A percentile compares a stretch with the other conserved stretches of the same genome.
phyloP scores from a whole-genome alignment of 2,329 filamentous ascomycete genomes.

The Verticillium isaacii region DNA sequence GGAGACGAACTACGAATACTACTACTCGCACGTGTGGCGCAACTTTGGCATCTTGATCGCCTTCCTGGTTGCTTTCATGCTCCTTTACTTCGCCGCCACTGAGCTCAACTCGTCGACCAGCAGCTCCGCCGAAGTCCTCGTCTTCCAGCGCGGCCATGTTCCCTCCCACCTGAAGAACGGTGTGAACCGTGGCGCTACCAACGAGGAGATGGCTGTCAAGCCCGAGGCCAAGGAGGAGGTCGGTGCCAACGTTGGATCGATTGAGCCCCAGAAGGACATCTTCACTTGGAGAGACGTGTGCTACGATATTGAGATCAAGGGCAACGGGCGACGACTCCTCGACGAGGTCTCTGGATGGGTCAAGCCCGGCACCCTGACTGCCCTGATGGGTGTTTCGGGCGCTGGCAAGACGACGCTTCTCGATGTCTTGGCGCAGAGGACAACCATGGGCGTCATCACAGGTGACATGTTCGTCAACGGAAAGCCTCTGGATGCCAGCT shows the following conservation, averaged over 20 bases:
- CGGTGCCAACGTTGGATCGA: constrained; percentile 22
- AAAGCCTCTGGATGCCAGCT: constrained; percentile 47
- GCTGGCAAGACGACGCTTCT: constrained; percentile 39
- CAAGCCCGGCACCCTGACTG: constrained; percentile 81
- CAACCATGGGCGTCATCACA: constrained; percentile 57
- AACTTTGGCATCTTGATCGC: constrained; percentile 65
- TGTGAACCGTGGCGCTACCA: constrained; percentile 19
- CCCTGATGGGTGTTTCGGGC: constrained; percentile 61
- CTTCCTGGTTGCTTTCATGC: constrained; percentile 61
- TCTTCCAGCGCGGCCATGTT: constrained; percentile 56
- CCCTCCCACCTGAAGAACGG: constrained; percentile 33
- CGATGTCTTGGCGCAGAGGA: constrained; percentile 41
- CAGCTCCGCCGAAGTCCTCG: constrained; percentile 64
- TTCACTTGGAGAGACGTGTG: constrained; percentile 78
- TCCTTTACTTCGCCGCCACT: constrained; percentile 56
- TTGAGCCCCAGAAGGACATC: constrained; percentile 47
- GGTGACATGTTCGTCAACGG: constrained; percentile 65
- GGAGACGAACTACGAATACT: constrained; percentile 49
- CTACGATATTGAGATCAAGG: constrained; percentile 69
- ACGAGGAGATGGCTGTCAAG: constrained; percentile 30
- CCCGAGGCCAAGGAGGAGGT: constrained; percentile 51
- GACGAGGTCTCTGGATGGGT: constrained; percentile 85
- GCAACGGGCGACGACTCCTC: constrained; percentile 63
- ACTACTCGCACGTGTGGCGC: constrained; percentile 55
- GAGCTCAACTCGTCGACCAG: constrained; percentile 61